These are phyloP conservation scores for Mycena albidolilacea DNA, from an alignment of 768 basidiomycete species.

Conservation along the genomic window DNA sequence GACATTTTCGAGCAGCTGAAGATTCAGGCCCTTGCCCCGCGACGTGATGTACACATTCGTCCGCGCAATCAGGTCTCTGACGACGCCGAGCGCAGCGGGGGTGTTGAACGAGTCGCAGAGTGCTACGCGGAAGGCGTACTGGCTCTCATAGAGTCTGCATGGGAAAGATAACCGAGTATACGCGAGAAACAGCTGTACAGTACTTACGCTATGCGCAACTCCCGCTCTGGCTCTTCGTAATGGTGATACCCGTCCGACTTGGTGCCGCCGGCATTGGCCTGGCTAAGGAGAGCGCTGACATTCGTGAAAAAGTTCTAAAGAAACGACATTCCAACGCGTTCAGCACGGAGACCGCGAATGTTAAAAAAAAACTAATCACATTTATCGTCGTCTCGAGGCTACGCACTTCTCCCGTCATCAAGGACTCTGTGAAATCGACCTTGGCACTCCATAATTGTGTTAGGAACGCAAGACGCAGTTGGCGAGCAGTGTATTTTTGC, in stretches of 20 bases:
- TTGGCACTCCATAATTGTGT: conserved; percentile 93
- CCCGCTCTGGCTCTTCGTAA: conserved; percentile 76
- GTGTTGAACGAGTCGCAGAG: conserved; percentile 99
- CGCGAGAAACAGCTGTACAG: conserved; percentile 12
- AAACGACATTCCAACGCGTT: conserved; percentile 7
- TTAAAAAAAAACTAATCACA: conserved; percentile 60
- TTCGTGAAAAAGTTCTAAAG: conserved; percentile 93
- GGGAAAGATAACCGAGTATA: conserved; percentile 21
- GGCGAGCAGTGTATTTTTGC: conserved; percentile 84
- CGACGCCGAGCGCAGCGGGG: conserved; percentile 80
- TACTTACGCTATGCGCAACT: conserved; percentile 74
- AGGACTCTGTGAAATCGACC: conserved; percentile 93
- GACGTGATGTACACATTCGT: conserved; percentile 91
- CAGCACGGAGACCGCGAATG: conserved; percentile 31
- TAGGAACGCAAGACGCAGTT: conserved; percentile 93
- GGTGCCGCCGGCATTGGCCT: conserved; percentile 61
- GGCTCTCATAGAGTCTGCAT: conserved; percentile 79
- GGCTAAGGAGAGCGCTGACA: conserved; percentile 84
- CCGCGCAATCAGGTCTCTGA: conserved; percentile 86
- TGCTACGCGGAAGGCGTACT: conserved; percentile 84
- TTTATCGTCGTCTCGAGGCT: conserved; percentile 88
- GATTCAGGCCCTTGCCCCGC: conserved; percentile 70
- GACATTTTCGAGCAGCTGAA: conserved; percentile 73
- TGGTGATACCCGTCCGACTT: conserved; percentile 74
- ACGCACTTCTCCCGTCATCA: conserved; percentile 92